Evolutionary conservation across 805 yeast genomes (phyloP), one percentile per base, ranked within the genome.

Genomic region (Lipomyces yamanashiensis): DNA sequence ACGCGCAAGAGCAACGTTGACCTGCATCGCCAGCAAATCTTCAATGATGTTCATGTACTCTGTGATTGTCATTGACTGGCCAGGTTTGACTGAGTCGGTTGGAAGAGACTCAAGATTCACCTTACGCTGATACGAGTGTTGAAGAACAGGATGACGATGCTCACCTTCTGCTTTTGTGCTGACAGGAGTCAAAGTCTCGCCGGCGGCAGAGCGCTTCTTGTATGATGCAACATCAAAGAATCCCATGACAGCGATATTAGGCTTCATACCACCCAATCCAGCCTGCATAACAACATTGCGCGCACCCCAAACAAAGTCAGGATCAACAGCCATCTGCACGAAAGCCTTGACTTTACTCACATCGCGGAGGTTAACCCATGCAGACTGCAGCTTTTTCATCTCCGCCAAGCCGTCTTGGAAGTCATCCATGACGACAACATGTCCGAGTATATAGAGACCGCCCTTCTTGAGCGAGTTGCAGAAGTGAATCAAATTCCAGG

Each of bases 231-330:
- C 59, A 37, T 93, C 96, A 70, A 87, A 90, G 72, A 92, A 92
- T 0, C 98, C 98, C 39, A 95, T 65, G 0, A 95, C 96, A 0
- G 97, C 90, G 58, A 95, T 92, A 73, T 95, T 95, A 1, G 99
- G 99, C 71, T 85, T 88, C 99, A 95, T 95, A 12, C 97, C 98
- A 7, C 99, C 99, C n/a, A 95, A 79, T 0, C 99, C 99, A 2
- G 96, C 89, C 0, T 98, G 98, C 64, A 93, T 75, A 63, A 85
- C 92, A 9, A 95, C 92, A 73, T 93, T 93, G 66, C 99, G 80
- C 0, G 91, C 96, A 33, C 99, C 98, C 98, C 98, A 93, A 0
- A 92, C 88, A 48, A 95, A 80, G 1, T 88, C 83, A 0, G 97
- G 92, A 0, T 96, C 96, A 10, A 92, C 82, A 0, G 93, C 90